Base-by-base conservation (phyloP, 176 grass and related monocot species). In the Phoenix roebelenii region DNA sequence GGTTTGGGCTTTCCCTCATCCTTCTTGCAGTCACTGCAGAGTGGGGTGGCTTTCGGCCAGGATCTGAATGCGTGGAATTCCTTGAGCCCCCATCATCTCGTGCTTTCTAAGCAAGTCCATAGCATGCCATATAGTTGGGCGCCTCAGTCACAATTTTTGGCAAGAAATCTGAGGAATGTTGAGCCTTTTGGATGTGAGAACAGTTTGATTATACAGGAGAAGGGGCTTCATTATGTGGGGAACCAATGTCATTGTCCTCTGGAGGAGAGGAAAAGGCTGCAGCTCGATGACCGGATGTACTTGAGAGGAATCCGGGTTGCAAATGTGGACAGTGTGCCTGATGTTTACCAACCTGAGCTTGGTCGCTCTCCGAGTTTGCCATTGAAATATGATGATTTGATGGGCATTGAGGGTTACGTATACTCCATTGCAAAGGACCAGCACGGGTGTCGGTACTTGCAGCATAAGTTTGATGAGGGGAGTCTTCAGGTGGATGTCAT, bases 361-460 rank as follows among this genome's bases (percentile, higher is more conserved):
- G 15, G 50, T 29, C 82, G 71, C 57, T 70, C 54, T 52, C 58
- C 10, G 4, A 66, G 55, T 57, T 51, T 63, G 50, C 63, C 58
- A 30, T 16, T 55, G 22, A 85, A 88, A 64, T 52, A 72, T 58
- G 84, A 83, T 66, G 74, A 71, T 67, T 65, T 89, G 15, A 68
- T 60, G 51, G 67, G 60, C 0, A 61, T 88, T 59, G 78, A 79
- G 67, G 79, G 82, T 28, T 71, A 75, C 67, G 80, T 83, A 64
- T 78, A 71, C 67, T 67, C 80, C 61, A 69, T 89, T 3, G 87
- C 94, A 3, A 88, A 64, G 55, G 94, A 98, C 66, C 84, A 88
- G 74, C 74, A 92, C 53, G 88, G 94, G 3, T 98, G 88, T 70
- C 59, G 85, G n/a, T 79, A 77, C 52, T 79, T 98, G 57, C 94